Base-by-base conservation (phyloP, 2,329 filamentous ascomycete species). In the Fusarium buharicum region DNA sequence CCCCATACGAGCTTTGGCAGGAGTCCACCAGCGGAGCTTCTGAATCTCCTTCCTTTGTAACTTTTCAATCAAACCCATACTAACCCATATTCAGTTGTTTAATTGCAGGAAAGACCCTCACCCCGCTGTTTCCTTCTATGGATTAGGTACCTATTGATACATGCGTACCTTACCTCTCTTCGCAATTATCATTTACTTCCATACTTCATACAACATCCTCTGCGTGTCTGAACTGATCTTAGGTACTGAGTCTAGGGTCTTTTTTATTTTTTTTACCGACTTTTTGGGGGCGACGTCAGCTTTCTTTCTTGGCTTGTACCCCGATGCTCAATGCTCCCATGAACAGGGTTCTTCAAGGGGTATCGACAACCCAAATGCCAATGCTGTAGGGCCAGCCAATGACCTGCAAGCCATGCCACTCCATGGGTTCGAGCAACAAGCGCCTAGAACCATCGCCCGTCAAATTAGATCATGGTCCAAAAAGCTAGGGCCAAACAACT, bases 341-440 rank as follows among this genome's bases (percentile, higher is more conserved):
- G 43, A 37, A 16, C 56, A 63, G 59, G 48, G 56, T 44, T 62
- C 55, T 39, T 39, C 34, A 41, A 50, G 53, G 57, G 56, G 52
- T 52, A 38, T 57, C 20, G 17, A 46, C 34, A 44, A 44, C 28
- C 34, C 22, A 31, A 54, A 43, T 50, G 62, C 62, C 57, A 65
- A 64, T 59, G 51, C 36, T 39, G 17, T 64, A 64, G 46, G 62
- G 62, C 61, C 62, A 64, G 45, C 62, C 62, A 64, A 64, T 64
- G 38, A 47, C 31, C 17, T 36, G 31, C n/a, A 28, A 24, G 22
- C 8, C 22, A 24, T 24, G 3, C 8, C 22, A 8, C 6, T 24
- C 22, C 22, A 24, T 24, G 22, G 16, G 13, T 54, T 51, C 39
- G 40, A 50, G 39, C 59, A 50, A 46, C 39, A 27, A 47, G 43